Conservation (phyloP, 2,329 filamentous ascomycete species). For the Cladosporium austrohemisphaericum region DNA sequence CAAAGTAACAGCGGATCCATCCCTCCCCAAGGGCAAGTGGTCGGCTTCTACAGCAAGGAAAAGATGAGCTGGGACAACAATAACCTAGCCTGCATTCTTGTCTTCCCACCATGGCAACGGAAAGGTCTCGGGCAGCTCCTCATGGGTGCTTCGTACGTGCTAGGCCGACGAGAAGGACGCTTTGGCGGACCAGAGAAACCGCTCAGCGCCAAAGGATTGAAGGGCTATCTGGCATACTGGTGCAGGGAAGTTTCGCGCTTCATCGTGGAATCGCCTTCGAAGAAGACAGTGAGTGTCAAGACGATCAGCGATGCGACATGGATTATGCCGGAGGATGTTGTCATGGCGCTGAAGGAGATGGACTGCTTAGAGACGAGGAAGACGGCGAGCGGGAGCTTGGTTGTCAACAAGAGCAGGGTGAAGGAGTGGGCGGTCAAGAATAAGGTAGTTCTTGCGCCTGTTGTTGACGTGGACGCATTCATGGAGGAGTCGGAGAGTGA, state of each 20-base stretch:
- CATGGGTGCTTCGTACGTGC: conserved; percentile 91
- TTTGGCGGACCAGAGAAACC: conserved; percentile 93
- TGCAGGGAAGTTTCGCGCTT: conserved; percentile 75
- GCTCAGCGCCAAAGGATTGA: conserved; percentile 77
- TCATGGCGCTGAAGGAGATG: conserved; percentile 76
- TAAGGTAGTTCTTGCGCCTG: conserved; percentile 58
- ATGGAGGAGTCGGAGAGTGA: conserved; percentile 60
- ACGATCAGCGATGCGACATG: conserved; percentile 74
- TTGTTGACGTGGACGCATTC: conserved; percentile 73
- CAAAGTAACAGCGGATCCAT: conserved; percentile 15
- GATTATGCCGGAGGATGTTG: conserved; percentile 80
- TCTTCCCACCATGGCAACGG: conserved; percentile 93
- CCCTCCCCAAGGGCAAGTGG: conserved; percentile 52
- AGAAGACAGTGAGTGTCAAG: conserved; percentile 60
- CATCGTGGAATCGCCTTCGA: conserved; percentile 45
- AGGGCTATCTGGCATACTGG: conserved; percentile 84
- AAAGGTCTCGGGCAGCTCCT: conserved; percentile 83
- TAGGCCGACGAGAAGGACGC: conserved; percentile 76
- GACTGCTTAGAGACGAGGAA: conserved; percentile 59
- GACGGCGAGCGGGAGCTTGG: conserved; percentile 46
- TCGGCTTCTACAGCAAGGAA: conserved; percentile 98
- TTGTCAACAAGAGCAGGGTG: conserved; percentile 57
- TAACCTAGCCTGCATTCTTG: conserved; percentile 90
- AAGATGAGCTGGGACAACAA: conserved; percentile 99
- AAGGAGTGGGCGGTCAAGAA: conserved; percentile 64